phyloP scores from a whole-genome alignment of 2,329 filamentous ascomycete species.

The Neurospora sp. region DNA sequence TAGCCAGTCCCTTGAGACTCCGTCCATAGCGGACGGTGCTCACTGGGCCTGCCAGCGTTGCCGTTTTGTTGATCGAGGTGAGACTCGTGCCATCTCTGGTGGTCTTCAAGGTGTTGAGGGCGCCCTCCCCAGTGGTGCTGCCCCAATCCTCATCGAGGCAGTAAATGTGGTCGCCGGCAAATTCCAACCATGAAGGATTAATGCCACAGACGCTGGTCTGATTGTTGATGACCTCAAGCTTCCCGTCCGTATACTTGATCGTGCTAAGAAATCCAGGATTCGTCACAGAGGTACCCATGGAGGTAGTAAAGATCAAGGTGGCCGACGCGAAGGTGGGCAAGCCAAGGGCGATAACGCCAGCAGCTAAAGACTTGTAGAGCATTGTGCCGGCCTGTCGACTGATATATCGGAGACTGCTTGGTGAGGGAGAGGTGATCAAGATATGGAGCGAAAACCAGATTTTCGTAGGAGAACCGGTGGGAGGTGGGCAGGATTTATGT shows the following conservation, averaged over 20 bases:
- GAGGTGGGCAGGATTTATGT: background rate
- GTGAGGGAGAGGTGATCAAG: background rate
- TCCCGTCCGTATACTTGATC: background rate
- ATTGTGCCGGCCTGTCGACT: background rate
- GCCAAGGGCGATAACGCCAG: background rate
- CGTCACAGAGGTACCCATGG: background rate
- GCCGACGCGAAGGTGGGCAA: background rate
- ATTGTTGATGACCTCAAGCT: background rate
- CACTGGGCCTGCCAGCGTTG: slow-evolving; percentile 33
- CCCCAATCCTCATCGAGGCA: slow-evolving; percentile 50
- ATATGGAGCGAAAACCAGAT: background rate
- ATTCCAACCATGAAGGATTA: slow-evolving; percentile 51
- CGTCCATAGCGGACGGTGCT: slow-evolving; percentile 34
- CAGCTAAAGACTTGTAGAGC: background rate
- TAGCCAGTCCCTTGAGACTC: slow-evolving; percentile 28
- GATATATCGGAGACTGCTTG: background rate
- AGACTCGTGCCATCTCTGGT: slow-evolving; percentile 28
- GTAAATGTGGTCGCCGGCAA: slow-evolving; percentile 44
- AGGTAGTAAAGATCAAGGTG: background rate
- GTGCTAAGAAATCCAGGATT: background rate
- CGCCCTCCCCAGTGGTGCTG: slow-evolving; percentile 30
- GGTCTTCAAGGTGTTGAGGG: slow-evolving; percentile 33
- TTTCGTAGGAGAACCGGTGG: background rate
- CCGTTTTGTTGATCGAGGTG: slow-evolving; percentile 25
- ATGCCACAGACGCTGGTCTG: slow-evolving; percentile 34